These are phyloP conservation scores for Cytospora piceicola DNA, from an alignment of 2,329 filamentous ascomycete species.

Conservation along the genomic window DNA sequence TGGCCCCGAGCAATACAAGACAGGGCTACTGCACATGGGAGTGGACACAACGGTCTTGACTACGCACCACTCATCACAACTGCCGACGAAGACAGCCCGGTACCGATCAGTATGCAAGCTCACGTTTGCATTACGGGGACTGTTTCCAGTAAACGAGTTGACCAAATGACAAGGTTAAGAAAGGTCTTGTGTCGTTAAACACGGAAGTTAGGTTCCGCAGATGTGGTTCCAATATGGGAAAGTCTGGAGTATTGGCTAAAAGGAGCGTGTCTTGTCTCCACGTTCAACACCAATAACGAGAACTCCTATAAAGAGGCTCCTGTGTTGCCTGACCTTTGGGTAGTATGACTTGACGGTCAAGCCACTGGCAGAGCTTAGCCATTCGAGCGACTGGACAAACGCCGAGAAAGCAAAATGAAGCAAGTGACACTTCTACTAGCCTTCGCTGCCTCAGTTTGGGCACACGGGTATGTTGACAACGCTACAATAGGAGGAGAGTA, in stretches of 20 bases:
- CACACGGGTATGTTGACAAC: slow-evolving; percentile 26
- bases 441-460: slow-evolving; percentile 12
- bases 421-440: slow-evolving; percentile 2
- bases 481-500: slow-evolving; percentile 21
- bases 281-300: not conserved
- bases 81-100: not conserved
- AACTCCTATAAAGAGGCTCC: not conserved
- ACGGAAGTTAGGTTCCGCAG: not conserved
- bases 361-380: not conserved
- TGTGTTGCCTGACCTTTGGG: not conserved
- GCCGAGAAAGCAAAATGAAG: slow-evolving; percentile 11
- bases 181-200: not conserved
- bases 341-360: not conserved
- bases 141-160: not conserved
- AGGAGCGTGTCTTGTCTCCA: not conserved
- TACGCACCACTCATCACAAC: not conserved
- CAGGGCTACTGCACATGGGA: not conserved
- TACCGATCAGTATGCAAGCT: not conserved
- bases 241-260: not conserved
- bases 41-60: not conserved
- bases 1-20: not conserved
- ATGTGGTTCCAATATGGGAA: not conserved
- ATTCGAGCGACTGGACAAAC: not conserved
- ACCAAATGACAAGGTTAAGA: not conserved
- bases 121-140: not conserved